phyloP scores from a whole-genome alignment of 768 basidiomycete genomes.

The Trametes sanguinea region DNA sequence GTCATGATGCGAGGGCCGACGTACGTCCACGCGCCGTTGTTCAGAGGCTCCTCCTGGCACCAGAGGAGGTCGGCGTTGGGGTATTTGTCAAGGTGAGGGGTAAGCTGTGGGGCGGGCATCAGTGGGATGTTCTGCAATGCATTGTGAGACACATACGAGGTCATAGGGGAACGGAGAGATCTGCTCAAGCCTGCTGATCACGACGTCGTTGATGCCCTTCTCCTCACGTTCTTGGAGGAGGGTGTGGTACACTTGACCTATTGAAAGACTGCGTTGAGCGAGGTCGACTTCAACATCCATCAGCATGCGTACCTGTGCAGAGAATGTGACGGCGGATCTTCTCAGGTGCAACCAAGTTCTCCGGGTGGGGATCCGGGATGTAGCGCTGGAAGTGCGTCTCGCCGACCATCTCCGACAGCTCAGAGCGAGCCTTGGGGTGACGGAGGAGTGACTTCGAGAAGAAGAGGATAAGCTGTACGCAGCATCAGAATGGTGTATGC shows the following conservation, averaged over 20 bases:
- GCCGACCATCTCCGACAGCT: slow-evolving; percentile 83
- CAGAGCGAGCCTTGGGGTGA: slow-evolving; percentile 88
- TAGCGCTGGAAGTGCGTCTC: slow-evolving; percentile 94
- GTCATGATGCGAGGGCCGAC: slow-evolving; percentile 92
- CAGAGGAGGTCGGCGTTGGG: slow-evolving; percentile 92
- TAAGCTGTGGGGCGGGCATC: slow-evolving; percentile 53
- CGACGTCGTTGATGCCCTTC: slow-evolving; percentile 88
- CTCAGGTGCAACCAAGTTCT: slow-evolving; percentile 74
- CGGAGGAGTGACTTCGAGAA: slow-evolving; percentile 97
- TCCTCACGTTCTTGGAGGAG: slow-evolving; percentile 90
- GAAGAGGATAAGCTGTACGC: slow-evolving; percentile 78
- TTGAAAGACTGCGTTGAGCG: slow-evolving; percentile 1
- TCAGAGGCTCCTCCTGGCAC: slow-evolving; percentile 97
- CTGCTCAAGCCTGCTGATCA: slow-evolving; percentile 93
- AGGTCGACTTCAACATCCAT: too few species aligned
- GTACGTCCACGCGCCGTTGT: slow-evolving; percentile 98
- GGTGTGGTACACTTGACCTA: slow-evolving; percentile 92
- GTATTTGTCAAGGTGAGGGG: slow-evolving; percentile 93
- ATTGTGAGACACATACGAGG: slow-evolving; percentile 51
- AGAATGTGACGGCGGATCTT: slow-evolving; percentile 91
- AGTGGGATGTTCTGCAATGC: neutral
- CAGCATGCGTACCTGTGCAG: slow-evolving; percentile 62
- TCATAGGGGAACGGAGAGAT: slow-evolving; percentile 98
- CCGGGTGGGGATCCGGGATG: slow-evolving; percentile 78
- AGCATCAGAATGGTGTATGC: neutral